Base-by-base conservation (phyloP, 176 grass and related monocot species). In the Coix lacrymajobi region DNA sequence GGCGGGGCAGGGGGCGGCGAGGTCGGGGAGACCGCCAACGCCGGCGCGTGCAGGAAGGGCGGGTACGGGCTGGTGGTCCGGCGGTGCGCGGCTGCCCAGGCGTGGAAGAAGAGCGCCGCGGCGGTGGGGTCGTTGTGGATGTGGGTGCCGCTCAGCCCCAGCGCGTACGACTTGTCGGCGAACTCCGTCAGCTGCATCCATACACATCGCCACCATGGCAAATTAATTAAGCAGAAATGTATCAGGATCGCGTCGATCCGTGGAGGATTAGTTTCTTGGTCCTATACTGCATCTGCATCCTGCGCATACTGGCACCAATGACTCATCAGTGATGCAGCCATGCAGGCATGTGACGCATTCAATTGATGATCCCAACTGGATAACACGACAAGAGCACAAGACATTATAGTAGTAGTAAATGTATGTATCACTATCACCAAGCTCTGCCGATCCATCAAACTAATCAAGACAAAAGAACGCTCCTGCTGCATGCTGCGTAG, bases 121-220 rank as follows among this genome's bases (percentile, higher is more conserved):
- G 88, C 86, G 11, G 92, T 89, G 30, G 88, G 90, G 87, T 98
- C 95, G 61, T 91, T 94, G 71, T 95, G 92, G 54, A 91, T 31
- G 81, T 98, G 90, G 7, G 88, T 81, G 84, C 86, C 93, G 90
- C 90, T 95, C 40, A 98, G 75, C 11, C 90, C 95, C 34, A 97
- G 75, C 54, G 87, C 87, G 80, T 80, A 81, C 48, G 92, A 89
- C 32, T 92, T 94, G 79, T 97, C 94, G 10, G 85, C 62, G 75
- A 98, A 98, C 78, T 92, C 90, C 32, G 92, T 98, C 64, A 95
- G 81, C 94, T 97, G 87, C 57, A 79, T 3, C 19, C 28, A 24
- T 25, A n/a, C 20, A 43, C 66, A 65, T 40, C 2, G 26, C 3
- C n/a, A 45, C 25, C 58, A 44, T 32, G 39, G 2, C 17, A 33